Base-by-base conservation (phyloP, 768 basidiomycete genomes). In the Amanita inopinata region DNA sequence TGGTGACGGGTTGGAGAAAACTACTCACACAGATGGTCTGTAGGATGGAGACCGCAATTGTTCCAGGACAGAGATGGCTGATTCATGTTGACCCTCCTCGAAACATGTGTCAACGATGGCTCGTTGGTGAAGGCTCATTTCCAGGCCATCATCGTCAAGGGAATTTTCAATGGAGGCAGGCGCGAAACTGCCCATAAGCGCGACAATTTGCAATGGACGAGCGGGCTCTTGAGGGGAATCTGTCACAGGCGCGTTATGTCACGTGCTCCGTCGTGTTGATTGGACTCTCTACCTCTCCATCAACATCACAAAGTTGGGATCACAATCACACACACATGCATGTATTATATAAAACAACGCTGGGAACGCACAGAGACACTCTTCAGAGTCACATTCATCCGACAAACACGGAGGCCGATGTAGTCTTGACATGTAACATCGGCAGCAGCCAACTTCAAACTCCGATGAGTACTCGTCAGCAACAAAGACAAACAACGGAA, bases 1-100 rank as follows among this genome's bases (percentile, higher is more conserved):
- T 14, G 34, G 20, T 15, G 40, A 23, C 35, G 40, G 22, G 7
- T 32, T 31, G 18, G 12, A 35, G 36, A 17, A 25, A 27, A 20
- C 38, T 19, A 62, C 80, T 55, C 56, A 83, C 84, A 62, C 53
- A 8, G 73, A 71, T 5, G 83, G 83, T 39, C 61, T 75, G 58
- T 70, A 69, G 18, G 67, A 61, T n/a, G 70, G 55, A 0, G 75
- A 72, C 34, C 79, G 75, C 2, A 87, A 57, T 45, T 80, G 77
- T 45, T 76, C 74, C 1, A 88, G 69, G 19, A 74, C 59, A 10
- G 67, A 61, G 20, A 85, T 78, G 5, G 76, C 85, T 4, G 74
- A 66, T 51, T 83, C 78, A 49, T 82, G 84, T 45, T 85, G 81
- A 12, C 78, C 76, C 56, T 88, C 85, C 52, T 88, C 85, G 14